Base-by-base conservation (phyloP, 768 basidiomycete species). In the Lactarius psammicola region DNA sequence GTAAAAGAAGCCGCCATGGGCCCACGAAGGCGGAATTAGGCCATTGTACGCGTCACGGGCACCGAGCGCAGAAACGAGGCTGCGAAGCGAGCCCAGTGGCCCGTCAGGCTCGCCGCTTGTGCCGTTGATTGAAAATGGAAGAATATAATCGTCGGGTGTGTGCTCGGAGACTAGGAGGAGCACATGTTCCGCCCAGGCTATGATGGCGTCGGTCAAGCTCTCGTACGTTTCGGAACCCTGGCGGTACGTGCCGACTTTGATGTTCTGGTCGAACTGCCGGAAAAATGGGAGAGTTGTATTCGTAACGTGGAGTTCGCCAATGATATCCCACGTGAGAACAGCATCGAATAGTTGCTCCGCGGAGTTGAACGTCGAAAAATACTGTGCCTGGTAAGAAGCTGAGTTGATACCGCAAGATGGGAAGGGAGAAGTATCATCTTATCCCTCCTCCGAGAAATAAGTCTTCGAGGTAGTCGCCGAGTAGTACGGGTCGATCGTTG, bases 291-390 rank as follows among this genome's bases (percentile, higher is more conserved):
- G 54, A 18, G 66, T 56, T 23, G 56, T 5, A 15, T 36, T 23
- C 10, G 63, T 64, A 8, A 67, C 20, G 15, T 59, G 23, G 33
- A 65, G 53, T 46, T 54, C 34, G 51, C 63, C 66, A 36, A 67
- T 26, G 9, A 55, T 13, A 18, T 67, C 57, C 66, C 66, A 64
- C 11, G 58, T 67, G 13, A 38, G 36, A 23, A 67, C 26, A 1
- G 57, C 63, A 20, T 54, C 63, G 34, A 55, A 59, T 15, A 60
- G 20, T 26, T 67, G 58, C 23, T 60, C 66, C 2, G 63, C 31
- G 4, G 56, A 33, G 40, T 64, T 64, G 3, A 64, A 26, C 11
- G 62, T 64, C 33, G 33, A 53, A 31, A 64, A 67, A 46, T 59
- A 65, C 17, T 67, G 56, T 3, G 62, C 15, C 66, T 67, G 40